Base-by-base conservation (phyloP, 192 early-diverging fungal genomes). In the Coemansia guatemalensis region DNA sequence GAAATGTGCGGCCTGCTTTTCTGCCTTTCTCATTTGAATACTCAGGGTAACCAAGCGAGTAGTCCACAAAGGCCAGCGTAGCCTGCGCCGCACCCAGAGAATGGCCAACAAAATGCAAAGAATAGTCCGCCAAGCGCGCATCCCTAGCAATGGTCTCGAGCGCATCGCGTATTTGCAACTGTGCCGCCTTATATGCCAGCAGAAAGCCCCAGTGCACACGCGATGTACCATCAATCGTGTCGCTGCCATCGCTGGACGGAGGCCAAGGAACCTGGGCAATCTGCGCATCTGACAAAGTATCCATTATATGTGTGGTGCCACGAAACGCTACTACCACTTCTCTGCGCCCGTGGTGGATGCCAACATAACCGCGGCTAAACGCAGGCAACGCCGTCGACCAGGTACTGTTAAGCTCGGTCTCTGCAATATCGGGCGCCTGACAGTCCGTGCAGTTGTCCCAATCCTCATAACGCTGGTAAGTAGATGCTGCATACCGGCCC, bases 1-100 rank as follows among this genome's bases (percentile, higher is more conserved):
- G 22, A 0, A 6, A 11, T 35, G 35, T 5, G 20, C 2, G 21
- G 22, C 2, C n/a, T n/a, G n/a, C n/a, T n/a, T 9, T 18, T 35
- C 23, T 35, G 55, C 7, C 55, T 21, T 21, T 2, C 23, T 26
- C 30, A 8, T 12, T 8, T 32, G 30, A 32, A 32, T 32, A 8
- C 12, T 29, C 24, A 8, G 6, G 4, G 1, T 8, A 27, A 11
- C 47, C 53, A 8, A 22, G 27, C 70, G 44, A 21, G 7, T 24
- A 73, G 21, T 78, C 75, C 1, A 50, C 55, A 21, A 52, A 61
- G 1, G 70, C 75, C 32, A 78, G 58, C 23, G 67, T 58, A 1
- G 75, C 66, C 39, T 78, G 70, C 0, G 75, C 75, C 1, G 56
- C 76, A 26, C 76, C 76, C 17, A 79, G 54, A 32, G 76, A 79